Conservation (phyloP, 768 basidiomycete species). For the Tricholoma saponaceum region DNA sequence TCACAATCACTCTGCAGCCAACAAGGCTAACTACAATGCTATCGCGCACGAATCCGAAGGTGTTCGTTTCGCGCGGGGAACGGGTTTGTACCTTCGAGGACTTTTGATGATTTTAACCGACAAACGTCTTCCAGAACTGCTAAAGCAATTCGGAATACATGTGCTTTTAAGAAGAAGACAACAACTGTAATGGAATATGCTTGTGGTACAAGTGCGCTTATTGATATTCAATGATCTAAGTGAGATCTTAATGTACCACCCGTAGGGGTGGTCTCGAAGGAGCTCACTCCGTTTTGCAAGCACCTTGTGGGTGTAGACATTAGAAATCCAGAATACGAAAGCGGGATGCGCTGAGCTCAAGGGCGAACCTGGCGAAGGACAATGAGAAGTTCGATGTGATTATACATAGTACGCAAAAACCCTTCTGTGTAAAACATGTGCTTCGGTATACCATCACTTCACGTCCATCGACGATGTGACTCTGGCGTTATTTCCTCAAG, state of each 20-base stretch:
- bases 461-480: conserved; percentile 47
- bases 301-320: conserved; percentile 73
- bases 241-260: background rate
- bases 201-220: conserved; percentile 58
- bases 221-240: background rate
- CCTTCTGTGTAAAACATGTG: conserved; percentile 34
- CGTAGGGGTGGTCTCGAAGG: conserved; percentile 58
- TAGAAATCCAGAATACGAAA: conserved; percentile 61
- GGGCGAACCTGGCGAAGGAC: conserved; percentile 39
- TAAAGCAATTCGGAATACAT: conserved; percentile 31
- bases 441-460: conserved; percentile 65
- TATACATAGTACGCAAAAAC: conserved; percentile 46
- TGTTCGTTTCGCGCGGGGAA: conserved; percentile 8
- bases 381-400: conserved; percentile 63
- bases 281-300: conserved; percentile 56
- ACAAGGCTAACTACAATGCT: conserved; percentile 12
- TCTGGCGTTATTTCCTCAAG: conserved; percentile 53
- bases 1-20: conserved; percentile 10
- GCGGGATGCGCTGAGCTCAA: conserved; percentile 52
- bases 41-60: conserved; percentile 13
- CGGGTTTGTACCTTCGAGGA: background rate
- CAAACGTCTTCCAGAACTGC: conserved; percentile 22
- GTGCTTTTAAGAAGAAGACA: conserved; percentile 51
- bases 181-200: conserved; percentile 65
- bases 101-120: background rate